phyloP scores from a whole-genome alignment of 192 early-diverging fungal genomes.

The Neocallimastix lanati region DNA sequence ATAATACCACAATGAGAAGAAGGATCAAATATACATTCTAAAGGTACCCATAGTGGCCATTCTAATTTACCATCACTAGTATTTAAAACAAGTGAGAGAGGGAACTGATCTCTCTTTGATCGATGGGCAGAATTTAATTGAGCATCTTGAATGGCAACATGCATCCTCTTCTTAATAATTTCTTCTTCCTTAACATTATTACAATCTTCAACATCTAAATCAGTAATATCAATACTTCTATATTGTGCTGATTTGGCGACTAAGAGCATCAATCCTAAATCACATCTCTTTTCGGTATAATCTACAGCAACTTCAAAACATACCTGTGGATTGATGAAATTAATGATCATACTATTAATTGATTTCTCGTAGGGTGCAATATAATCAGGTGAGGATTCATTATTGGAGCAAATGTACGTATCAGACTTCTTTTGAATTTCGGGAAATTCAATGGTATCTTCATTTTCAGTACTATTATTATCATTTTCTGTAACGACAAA shows the following conservation, averaged over 20 bases:
- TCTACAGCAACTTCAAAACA: slow-evolving; percentile 36
- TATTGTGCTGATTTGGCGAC: slow-evolving; percentile 37
- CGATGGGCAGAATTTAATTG: slow-evolving; percentile 20
- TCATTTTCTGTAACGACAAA: slow-evolving; percentile 22
- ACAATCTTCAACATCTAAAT: slow-evolving; percentile 11
- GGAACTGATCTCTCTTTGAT: background rate
- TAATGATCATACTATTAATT: slow-evolving; percentile 32
- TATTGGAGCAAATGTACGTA: slow-evolving; percentile 15
- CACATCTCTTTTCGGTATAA: slow-evolving; percentile 10
- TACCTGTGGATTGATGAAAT: slow-evolving; percentile 54
- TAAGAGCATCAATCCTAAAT: slow-evolving; percentile 33
- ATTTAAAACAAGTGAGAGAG: background rate
- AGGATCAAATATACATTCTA: slow-evolving; percentile 41
- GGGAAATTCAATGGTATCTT: slow-evolving; percentile 1
- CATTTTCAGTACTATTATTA: slow-evolving; percentile 6
- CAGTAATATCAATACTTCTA: slow-evolving; percentile 29
- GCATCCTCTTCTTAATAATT: slow-evolving; percentile 39
- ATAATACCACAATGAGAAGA: slow-evolving; percentile 21
- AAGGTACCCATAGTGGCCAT: slow-evolving; percentile 52
- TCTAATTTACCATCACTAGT: slow-evolving; percentile 1
- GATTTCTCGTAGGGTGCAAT: slow-evolving; percentile 24
- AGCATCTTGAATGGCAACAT: slow-evolving; percentile 41
- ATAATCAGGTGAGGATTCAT: slow-evolving; percentile 23
- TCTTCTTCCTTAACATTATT: slow-evolving; percentile 21
- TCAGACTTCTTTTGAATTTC: slow-evolving; percentile 7